Conservation (phyloP, 257 asterid genomes). For the Capsicum baccatum region DNA sequence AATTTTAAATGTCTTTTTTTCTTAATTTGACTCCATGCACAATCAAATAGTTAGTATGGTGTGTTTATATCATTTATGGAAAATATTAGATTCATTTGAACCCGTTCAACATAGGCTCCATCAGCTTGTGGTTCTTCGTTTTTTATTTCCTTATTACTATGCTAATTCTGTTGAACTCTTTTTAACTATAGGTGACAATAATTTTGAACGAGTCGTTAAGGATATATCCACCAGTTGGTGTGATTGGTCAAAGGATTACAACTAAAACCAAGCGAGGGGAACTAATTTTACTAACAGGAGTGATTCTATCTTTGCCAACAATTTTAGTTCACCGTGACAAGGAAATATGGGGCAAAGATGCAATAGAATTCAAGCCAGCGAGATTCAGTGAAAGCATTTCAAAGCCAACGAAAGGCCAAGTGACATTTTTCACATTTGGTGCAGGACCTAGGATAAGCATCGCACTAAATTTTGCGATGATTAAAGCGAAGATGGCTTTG, state of each 20-base stretch:
- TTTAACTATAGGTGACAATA: conserved; percentile 3
- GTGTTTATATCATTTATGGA: not conserved
- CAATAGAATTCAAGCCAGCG: not conserved
- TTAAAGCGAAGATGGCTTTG: not conserved
- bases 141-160: not conserved
- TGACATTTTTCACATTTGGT: not conserved
- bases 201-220: conserved; percentile 11
- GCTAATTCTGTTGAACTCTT: not conserved
- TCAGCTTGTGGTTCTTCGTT: not conserved
- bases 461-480: not conserved
- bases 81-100: not conserved
- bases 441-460: not conserved
- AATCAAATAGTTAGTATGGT: not conserved
- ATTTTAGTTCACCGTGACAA: conserved; percentile 4
- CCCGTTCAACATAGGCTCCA: not conserved
- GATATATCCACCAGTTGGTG: not conserved
- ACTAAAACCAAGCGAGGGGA: conserved; percentile 5
- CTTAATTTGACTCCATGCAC: not conserved
- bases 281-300: not conserved
- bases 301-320: not conserved
- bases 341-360: conserved; percentile 2
- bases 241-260: not conserved
- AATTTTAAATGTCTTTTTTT: not conserved
- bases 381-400: conserved; percentile 11
- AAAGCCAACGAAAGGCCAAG: conserved; percentile 6